A percentile compares a stretch with the other conserved stretches of the same genome.
Conservation (phyloP, 306 rosid genomes). For the Trifolium fragiferum region DNA sequence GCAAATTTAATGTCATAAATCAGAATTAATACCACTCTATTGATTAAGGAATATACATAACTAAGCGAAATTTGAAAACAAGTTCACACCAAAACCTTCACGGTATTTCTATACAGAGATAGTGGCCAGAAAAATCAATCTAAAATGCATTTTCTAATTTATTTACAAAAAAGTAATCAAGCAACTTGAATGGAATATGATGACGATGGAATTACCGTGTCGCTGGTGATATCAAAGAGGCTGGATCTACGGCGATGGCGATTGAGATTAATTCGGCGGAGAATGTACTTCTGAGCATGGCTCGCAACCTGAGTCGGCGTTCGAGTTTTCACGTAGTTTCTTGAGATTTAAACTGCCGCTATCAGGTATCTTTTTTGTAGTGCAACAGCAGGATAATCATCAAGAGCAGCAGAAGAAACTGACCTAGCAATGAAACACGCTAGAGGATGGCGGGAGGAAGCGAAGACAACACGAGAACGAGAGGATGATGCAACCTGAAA, state of each 20-base stretch:
- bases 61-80: constrained; percentile 34
- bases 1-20: constrained; percentile 17
- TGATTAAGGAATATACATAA: constrained; percentile 19
- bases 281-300: constrained; percentile 97
- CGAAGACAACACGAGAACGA: too few relatives aligned
- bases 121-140: too few relatives aligned
- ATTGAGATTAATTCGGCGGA: constrained; percentile 85
- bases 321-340: constrained; percentile 94
- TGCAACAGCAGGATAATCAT: too few relatives aligned
- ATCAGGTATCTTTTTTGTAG: too few relatives aligned
- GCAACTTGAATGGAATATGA: not conserved
- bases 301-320: constrained; percentile 99
- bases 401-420: too few relatives aligned
- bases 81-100: constrained; percentile 12
- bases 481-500: too few relatives aligned
- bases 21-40: not conserved
- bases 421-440: too few relatives aligned
- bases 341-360: too few relatives aligned
- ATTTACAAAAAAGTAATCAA: too few relatives aligned
- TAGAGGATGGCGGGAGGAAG: too few relatives aligned
- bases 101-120: not conserved
- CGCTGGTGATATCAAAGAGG: constrained; percentile 96
- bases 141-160: too few relatives aligned
- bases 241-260: constrained; percentile 99
- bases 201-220: too few relatives aligned